phyloP scores from a whole-genome alignment of 1,139 yeast genomes.

The Candida sp. region DNA sequence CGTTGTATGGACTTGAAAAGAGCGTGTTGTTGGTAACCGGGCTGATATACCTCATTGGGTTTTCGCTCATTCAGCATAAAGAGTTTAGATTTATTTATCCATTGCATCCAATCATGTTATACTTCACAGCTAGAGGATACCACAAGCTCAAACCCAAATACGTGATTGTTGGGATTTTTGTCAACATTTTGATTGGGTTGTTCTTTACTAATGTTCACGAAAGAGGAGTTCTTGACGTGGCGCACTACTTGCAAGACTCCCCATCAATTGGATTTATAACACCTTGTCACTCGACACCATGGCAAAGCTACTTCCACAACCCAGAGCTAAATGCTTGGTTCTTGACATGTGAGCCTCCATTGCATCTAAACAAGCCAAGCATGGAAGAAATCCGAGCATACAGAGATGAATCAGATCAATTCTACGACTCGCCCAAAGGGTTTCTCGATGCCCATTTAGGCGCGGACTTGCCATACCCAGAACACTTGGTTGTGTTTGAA shows the following conservation, averaged over 20 bases:
- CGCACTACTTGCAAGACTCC: constrained; percentile 47
- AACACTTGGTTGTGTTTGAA: constrained; percentile 72
- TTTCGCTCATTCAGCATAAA: constrained; percentile 78
- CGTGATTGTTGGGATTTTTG: constrained; percentile 20
- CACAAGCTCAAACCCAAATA: constrained; percentile 5
- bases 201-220: constrained; percentile 76
- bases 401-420: constrained; percentile 85
- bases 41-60: constrained; percentile 62
- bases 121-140: constrained; percentile 15
- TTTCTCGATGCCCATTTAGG: constrained; percentile 42
- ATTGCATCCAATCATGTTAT: constrained; percentile 64
- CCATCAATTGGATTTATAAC: constrained; percentile 77
- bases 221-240: constrained; percentile 79
- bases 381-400: constrained; percentile 44
- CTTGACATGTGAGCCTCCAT: constrained; percentile 92
- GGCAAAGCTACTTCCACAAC: constrained; percentile 85
- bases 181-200: constrained; percentile 49
- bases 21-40: constrained; percentile 78
- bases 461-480: constrained; percentile 30
- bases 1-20: constrained; percentile 44
- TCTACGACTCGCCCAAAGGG: constrained; percentile 65
- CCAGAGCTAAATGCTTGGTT: constrained; percentile 62
- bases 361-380: constrained; percentile 35
- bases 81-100: constrained; percentile 94
- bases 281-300: constrained; percentile 98